These are phyloP conservation scores for Hirsutella thompsonii DNA, from an alignment of 2,329 filamentous ascomycete species.

Conservation along the genomic window DNA sequence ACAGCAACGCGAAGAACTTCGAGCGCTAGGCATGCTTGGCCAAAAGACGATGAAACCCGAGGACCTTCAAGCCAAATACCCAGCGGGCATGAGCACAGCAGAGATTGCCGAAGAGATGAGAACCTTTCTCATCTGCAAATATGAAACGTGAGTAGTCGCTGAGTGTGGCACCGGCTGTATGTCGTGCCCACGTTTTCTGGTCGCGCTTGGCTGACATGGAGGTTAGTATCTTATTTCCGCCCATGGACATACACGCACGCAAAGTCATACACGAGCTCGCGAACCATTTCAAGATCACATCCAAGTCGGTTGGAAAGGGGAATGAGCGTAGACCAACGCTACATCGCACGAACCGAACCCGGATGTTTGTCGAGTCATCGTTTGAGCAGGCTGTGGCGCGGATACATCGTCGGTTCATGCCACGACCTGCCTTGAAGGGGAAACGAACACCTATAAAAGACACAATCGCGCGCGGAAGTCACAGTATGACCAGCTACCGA, in stretches of 20 bases:
- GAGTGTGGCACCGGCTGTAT: too few relatives aligned
- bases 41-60: conserved; percentile 36
- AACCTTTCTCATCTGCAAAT: conserved; percentile 51
- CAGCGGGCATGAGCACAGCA: conserved; percentile 54
- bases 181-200: too few relatives aligned
- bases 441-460: conserved; percentile 18
- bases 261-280: conserved; percentile 73
- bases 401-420: conserved; percentile 42
- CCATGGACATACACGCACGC: conserved; percentile 68
- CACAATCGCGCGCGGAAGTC: conserved; percentile 10
- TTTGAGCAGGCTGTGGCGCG: conserved; percentile 34
- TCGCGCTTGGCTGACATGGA: neutral
- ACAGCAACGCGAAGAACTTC: conserved; percentile 54
- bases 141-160: conserved; percentile 41
- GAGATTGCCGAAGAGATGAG: conserved; percentile 63
- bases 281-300: conserved; percentile 62
- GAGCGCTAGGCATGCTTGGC: conserved; percentile 52
- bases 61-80: conserved; percentile 59
- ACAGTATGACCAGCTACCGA: conserved; percentile 37
- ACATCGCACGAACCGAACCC: conserved; percentile 58
- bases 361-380: conserved; percentile 42
- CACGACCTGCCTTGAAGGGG: conserved; percentile 30
- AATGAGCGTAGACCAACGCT: conserved; percentile 63
- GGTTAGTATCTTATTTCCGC: conserved; percentile 59
- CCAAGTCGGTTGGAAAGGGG: conserved; percentile 68